phyloP scores from a whole-genome alignment of 768 basidiomycete species.

The Russula compacta region DNA sequence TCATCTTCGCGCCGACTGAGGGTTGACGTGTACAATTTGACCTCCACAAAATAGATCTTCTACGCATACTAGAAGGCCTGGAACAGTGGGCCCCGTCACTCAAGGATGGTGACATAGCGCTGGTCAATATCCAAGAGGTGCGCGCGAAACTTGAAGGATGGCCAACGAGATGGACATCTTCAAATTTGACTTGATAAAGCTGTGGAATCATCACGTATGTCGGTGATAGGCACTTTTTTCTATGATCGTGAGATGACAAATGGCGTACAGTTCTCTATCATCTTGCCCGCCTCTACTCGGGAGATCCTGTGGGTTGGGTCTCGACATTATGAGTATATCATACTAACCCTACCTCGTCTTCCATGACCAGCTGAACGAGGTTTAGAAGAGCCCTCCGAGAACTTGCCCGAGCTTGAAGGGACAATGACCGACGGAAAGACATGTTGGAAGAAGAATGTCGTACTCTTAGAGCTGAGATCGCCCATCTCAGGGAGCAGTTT shows the following conservation, averaged over 20 bases:
- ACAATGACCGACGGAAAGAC: conserved; percentile 46
- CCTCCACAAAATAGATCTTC: conserved; percentile 36
- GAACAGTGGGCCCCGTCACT: conserved; percentile 43
- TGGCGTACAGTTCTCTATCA: too few relatives aligned
- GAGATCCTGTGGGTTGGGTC: conserved; percentile 40
- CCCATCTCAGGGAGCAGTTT: conserved; percentile 39
- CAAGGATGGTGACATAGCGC: conserved; percentile 34
- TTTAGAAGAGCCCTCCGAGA: conserved; percentile 36
- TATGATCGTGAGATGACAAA: conserved; percentile 19
- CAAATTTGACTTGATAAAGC: conserved; percentile 55
- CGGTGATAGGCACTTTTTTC: too few relatives aligned
- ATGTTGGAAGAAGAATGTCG: conserved; percentile 48
- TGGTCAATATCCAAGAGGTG: conserved; percentile 51
- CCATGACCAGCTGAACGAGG: conserved; percentile 56
- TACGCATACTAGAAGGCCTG: conserved; percentile 54
- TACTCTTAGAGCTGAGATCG: conserved; percentile 45
- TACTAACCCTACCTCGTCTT: neutral
- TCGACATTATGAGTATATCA: neutral
- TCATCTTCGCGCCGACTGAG: neutral
- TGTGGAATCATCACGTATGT: conserved; percentile 69
- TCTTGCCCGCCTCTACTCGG: too few relatives aligned
- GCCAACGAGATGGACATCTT: conserved; percentile 66
- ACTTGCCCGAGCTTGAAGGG: conserved; percentile 49
- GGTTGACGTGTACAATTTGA: neutral
- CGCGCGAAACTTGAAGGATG: conserved; percentile 55